A percentile compares a stretch with the other conserved stretches of the same genome.
These are phyloP conservation scores for Skeletonema tropicum DNA, from an alignment of 108 stramenopile genomes.

Conservation along the genomic window DNA sequence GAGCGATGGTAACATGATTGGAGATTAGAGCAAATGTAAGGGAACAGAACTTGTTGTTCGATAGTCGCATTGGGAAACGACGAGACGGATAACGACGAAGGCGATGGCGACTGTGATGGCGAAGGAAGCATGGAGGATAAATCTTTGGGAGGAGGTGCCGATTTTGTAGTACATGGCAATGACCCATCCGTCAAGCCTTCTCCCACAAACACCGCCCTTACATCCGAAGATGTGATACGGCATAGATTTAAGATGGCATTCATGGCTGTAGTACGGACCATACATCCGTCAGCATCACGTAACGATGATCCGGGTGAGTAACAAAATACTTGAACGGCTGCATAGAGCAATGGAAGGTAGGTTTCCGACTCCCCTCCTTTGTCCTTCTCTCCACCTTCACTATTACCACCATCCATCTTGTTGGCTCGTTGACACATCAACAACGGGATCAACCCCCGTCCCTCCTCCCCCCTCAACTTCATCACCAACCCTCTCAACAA, in stretches of 20 bases:
- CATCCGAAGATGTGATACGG: constrained; percentile 52
- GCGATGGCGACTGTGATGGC: not conserved
- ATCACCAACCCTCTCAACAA: constrained; percentile 72
- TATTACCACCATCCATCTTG: constrained; percentile 1
- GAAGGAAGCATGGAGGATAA: not conserved
- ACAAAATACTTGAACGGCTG: constrained; percentile 66
- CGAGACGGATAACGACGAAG: not conserved
- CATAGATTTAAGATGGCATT: constrained; percentile 71
- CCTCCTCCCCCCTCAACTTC: constrained; percentile 58
- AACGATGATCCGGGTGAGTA: constrained; percentile 43
- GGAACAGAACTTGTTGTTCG: constrained; percentile 44
- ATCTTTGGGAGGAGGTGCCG: constrained; percentile 20
- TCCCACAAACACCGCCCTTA: constrained; percentile 59
- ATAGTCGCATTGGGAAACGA: constrained; percentile 18
- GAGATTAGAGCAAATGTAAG: constrained; percentile 41
- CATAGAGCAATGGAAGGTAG: constrained; percentile 70
- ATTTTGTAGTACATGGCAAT: constrained; percentile 47
- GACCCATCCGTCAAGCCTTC: constrained; percentile 42
- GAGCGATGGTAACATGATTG: constrained; percentile 46
- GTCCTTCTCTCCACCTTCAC: not conserved
- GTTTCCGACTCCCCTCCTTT: constrained; percentile 20
- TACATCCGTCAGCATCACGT: constrained; percentile 54
- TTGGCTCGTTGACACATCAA: constrained; percentile 42
- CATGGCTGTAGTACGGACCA: constrained; percentile 66
- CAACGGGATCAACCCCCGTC: constrained; percentile 30